Base-by-base conservation (phyloP, 768 basidiomycete species). In the Suillus clintonianus region DNA sequence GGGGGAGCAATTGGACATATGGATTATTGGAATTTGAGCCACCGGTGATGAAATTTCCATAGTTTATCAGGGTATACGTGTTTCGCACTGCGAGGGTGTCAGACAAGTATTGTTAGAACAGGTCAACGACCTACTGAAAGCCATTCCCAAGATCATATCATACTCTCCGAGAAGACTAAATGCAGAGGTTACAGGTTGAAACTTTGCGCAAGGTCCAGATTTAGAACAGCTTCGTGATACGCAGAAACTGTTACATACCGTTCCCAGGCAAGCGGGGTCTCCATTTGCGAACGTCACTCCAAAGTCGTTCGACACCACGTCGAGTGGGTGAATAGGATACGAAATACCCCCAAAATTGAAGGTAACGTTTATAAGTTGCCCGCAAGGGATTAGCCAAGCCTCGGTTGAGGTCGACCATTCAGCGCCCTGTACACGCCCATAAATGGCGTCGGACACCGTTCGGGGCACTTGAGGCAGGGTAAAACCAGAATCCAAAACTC, bases 121-220 rank as follows among this genome's bases (percentile, higher is more conserved):
- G 42, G 48, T 42, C 9, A 5, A 75, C 17, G 27, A 57, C 89
- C 68, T 75, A 92, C 91, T 62, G 79, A 93, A 91, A 60, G 83
- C 83, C 90, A 92, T 91, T 66, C 91, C 91, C 56, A 92, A 82
- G 68, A 93, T 91, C 81, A 92, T 87, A 68, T 94, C 91, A 66
- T 90, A 94, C 71, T 89, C 82, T 66, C 90, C 89, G 32, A 90
- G 82, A 47, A 91, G 66, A 78, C 89, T 88, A 77, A 92, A 91
- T 5, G 91, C 90, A 4, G 87, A 85, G 15, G 91, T 90, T 66
- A 92, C 90, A 2, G 91, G 92, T 81, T 94, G 92, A 81, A 91
- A 94, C 85, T 91, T 67, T 42, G 15, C 36, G 62, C 14, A 34
- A 27, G 22, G 27, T 13, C 5, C 17, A 41, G 3, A 27, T n/a